Base-by-base conservation (phyloP, 2,329 filamentous ascomycete species). In the Rhexocercosporidium sp. region DNA sequence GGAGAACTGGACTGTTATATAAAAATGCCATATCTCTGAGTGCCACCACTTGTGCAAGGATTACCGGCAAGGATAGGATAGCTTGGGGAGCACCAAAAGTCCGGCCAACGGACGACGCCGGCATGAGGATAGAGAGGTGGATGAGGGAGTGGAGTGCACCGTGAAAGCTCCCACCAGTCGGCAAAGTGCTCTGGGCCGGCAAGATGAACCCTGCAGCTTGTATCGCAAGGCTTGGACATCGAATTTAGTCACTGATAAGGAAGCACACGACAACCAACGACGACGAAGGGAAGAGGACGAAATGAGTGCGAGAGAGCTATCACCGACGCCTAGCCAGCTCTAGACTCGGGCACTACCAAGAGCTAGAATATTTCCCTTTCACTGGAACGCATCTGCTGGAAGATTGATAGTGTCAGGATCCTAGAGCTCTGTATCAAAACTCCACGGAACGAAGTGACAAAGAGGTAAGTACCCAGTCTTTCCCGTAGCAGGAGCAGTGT, bases 101-200 rank as follows among this genome's bases (percentile, higher is more conserved):
- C 67, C 62, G 57, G 66, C 68, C 67, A 63, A 65, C 72, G 72
- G 72, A 69, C 70, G 63, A 69, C 68, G 67, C 70, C 72, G 72
- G 70, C 56, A 44, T 61, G 62, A 31, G 18, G 25, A 39, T 39
- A n/a, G 44, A 47, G 18, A 44, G 34, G 34, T 37, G 34, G 51
- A 37, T 53, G 31, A n/a, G 54, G 22, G 59, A 62, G 66, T 74
- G 72, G 71, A 72, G 69, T 62, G 46, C 44, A 70, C 67, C 72
- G 72, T 46, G 44, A 65, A 66, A 29, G n/a, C 27, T 57, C 20
- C 54, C 34, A 57, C 54, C 54, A n/a, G 31, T 53, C 41, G 60
- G 31, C 27, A 39, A 37, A 22, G 53, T 41, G 56, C 34, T 54
- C 25, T 56, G 31, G 14, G 20, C 22, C 44, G 44, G 44, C 3